Evolutionary conservation across 73 alveolate genomes (phyloP), one percentile per base, ranked within the genome.

Genomic region (Paraurostyla sp.): DNA sequence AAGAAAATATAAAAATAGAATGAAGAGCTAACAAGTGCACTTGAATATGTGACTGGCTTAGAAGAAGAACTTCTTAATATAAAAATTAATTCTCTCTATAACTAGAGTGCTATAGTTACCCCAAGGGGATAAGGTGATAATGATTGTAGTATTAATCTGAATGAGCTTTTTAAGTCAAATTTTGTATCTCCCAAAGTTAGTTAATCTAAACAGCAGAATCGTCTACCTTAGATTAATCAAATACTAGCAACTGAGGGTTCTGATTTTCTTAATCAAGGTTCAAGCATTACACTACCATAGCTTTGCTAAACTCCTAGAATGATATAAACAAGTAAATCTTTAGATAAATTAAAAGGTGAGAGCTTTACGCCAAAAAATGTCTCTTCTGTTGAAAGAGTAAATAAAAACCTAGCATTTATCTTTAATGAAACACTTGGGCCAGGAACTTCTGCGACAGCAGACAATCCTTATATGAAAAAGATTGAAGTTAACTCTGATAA

Each of bases 51-150:
- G 6, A 65, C 7, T 36, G 82, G 82, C 9, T 38, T 65, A 35
- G 82, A 65, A 40, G 82, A 65, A 30, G 82, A 65, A 23, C 23
- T 65, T 2, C 36, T 65, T 15, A 65, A 65, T 38, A 65, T 65
- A 7, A 65, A 65, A 40, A 65, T 65, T 7, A 65, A 38, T 30
- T 65, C 82, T 6, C 58, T 65, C 2, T 65, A 65, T 30, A 65
- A 65, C 41, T 38, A 65, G 41, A 38, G 60, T 65, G 33, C 82
- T 1, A 1, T 65, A 6, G 35, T 56, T 35, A 38, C 82, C 13
- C 82, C 82, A 11, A 65, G 58, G 41, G 1, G 6, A 38, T 1
- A 20, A 0, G n/a, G n/a, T n/a, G n/a, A n/a, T n/a, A n/a, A n/a
- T n/a, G n/a, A n/a, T n/a, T n/a, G n/a, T n/a, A n/a, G n/a, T n/a